Percentiles rank a stretch among this genome's conserved stretches.
Evolutionary conservation across 768 basidiomycete genomes (phyloP).

Genomic region (Mycena vitilis): DNA sequence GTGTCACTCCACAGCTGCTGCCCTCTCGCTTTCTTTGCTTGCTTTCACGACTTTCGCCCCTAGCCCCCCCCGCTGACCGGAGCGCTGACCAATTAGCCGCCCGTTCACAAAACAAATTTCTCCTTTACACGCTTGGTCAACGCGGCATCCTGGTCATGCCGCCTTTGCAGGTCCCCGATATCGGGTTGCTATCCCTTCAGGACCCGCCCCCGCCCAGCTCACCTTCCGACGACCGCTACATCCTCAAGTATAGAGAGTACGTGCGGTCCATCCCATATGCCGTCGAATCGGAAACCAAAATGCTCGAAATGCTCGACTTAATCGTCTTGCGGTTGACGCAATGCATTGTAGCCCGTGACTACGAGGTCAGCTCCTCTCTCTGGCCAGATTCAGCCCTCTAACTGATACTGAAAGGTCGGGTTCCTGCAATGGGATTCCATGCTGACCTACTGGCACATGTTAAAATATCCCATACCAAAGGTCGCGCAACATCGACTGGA

Average conservation of each 20-base stretch:
- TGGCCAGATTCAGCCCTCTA: neutral
- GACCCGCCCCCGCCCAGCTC: slow-evolving; percentile 42
- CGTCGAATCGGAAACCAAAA: slow-evolving; percentile 79
- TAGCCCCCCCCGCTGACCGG: too few relatives aligned
- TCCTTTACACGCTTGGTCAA: slow-evolving; percentile 20
- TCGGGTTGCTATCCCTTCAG: slow-evolving; percentile 57
- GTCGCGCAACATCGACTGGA: slow-evolving; percentile 14
- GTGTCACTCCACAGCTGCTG: neutral
- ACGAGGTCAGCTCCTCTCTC: slow-evolving; percentile 59
- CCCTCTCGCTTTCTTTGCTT: too few relatives aligned
- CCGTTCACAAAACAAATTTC: slow-evolving; percentile 20
- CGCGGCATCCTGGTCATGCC: slow-evolving; percentile 44
- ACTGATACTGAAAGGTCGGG: slow-evolving; percentile 48
- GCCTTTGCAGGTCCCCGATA: slow-evolving; percentile 49
- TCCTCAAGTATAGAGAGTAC: slow-evolving; percentile 72
- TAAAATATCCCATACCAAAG: slow-evolving; percentile 90
- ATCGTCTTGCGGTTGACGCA: slow-evolving; percentile 77
- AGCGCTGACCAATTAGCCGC: neutral
- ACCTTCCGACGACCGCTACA: slow-evolving; percentile 52
- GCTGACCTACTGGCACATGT: slow-evolving; percentile 79
- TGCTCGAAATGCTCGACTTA: slow-evolving; percentile 82
- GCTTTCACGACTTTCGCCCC: too few relatives aligned
- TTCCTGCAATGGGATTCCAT: slow-evolving; percentile 85
- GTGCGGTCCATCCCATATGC: slow-evolving; percentile 79
- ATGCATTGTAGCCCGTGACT: slow-evolving; percentile 83